phyloP scores from a whole-genome alignment of 768 basidiomycete species.

The Suillus decipiens region DNA sequence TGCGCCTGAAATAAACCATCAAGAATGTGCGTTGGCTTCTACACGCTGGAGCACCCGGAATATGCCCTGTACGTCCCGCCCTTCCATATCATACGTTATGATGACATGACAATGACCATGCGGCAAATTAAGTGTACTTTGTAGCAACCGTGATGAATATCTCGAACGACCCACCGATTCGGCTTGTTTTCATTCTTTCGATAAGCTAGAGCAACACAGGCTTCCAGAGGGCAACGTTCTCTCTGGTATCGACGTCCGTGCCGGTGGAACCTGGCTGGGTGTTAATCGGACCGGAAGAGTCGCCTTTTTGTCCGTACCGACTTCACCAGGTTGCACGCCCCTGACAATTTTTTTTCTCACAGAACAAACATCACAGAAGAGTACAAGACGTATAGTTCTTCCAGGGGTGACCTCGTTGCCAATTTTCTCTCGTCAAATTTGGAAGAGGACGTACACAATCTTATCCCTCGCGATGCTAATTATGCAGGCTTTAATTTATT shows the following conservation, averaged over 20 bases:
- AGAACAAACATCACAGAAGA: constrained; percentile 88
- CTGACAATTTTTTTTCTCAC: constrained; percentile 21
- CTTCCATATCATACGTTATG: constrained; percentile 7
- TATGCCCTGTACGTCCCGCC: constrained; percentile 65
- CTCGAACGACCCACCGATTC: constrained; percentile 64
- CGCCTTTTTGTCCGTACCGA: constrained; percentile 64
- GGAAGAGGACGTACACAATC: constrained; percentile 48
- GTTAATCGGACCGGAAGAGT: constrained; percentile 63
- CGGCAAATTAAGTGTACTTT: constrained; percentile 35
- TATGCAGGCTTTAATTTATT: constrained; percentile 86
- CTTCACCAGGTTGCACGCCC: constrained; percentile 13
- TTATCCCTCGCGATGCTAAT: constrained; percentile 47
- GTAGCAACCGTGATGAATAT: constrained; percentile 77
- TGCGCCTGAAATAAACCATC: constrained; percentile 5
- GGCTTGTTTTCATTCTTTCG: constrained; percentile 72
- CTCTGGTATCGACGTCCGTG: constrained; percentile 72
- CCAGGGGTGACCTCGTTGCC: constrained; percentile 69
- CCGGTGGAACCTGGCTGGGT: constrained; percentile 86
- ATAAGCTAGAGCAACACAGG: constrained; percentile 24
- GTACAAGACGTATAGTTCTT: constrained; percentile 45
- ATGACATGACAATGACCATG: constrained; percentile 45
- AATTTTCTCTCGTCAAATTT: constrained; percentile 64
- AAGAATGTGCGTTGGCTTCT: constrained; percentile 78
- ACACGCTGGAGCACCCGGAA: constrained; percentile 72
- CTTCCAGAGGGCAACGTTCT: constrained; percentile 44